Evolutionary conservation across 306 rosid genomes (phyloP), one percentile per base, ranked within the genome.

Genomic region (Glycine soja): DNA sequence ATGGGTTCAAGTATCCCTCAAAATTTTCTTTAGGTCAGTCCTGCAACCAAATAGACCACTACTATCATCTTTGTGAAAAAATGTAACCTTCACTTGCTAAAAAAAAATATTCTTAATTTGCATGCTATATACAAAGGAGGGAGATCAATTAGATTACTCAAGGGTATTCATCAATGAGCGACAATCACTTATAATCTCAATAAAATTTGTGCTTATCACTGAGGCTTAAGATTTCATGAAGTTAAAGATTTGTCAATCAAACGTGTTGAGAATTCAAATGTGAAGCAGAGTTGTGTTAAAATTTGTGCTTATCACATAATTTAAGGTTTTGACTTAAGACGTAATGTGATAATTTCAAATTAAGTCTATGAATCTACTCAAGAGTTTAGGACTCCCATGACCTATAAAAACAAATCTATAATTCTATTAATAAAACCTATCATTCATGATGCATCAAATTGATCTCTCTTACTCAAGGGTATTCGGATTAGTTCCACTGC

Each of bases 401-500:
- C 14, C 3, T 0, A 59, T 59, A 14, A 59, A 59, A 57, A 57
- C 32, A 15, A 57, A n/a, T 54, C 5, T 57, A 57, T 18, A 57
- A 16, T 57, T 59, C 24, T 24, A 1, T 24, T 92, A 11, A 32
- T 10, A 34, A 2, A 3, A 34, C 36, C 36, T 34, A 34, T 34
- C 36, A 34, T 34, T 34, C 68, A 30, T 34, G 2, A 9, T 69
- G 38, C 51, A 46, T 11, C 32, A 58, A 59, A 16, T 72, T 65
- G 6, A 19, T 61, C 1, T 13, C 2, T n/a, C n/a, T n/a, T n/a
- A n/a, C n/a, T n/a, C n/a, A n/a, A n/a, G n/a, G n/a, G n/a, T n/a
- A 57, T 88, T 76, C 40, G 63, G 86, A 68, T 87, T 85, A 40
- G 83, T 82, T 54, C 92, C 95, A 47, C 50, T 66, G 89, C 97